Conservation (phyloP, 2,329 filamentous ascomycete genomes). For the Teratosphaeria zuluensis region DNA sequence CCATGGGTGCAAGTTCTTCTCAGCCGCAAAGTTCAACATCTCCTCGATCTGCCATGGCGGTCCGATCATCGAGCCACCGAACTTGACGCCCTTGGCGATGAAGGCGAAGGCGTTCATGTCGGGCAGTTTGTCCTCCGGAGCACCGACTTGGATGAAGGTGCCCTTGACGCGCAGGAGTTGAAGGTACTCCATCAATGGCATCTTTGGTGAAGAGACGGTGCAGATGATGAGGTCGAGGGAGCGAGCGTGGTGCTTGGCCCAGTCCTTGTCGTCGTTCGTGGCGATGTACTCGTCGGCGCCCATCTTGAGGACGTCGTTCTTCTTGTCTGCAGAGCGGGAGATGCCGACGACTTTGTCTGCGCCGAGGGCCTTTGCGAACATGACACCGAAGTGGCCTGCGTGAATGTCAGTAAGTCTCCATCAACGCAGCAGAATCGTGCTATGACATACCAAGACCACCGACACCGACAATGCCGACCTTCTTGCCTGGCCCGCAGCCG, state of each 20-base stretch:
- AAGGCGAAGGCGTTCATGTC: slow-evolving; percentile 48
- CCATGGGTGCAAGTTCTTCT: slow-evolving; percentile 50
- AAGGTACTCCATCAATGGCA: slow-evolving; percentile 56
- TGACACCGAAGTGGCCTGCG: slow-evolving; percentile 53
- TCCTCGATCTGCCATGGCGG: slow-evolving; percentile 47
- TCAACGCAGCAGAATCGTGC: not conserved
- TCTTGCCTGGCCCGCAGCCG: slow-evolving; percentile 59
- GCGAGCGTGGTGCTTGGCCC: slow-evolving; percentile 45
- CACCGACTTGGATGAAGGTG: slow-evolving; percentile 56
- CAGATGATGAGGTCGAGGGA: slow-evolving; percentile 51
- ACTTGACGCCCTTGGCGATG: slow-evolving; percentile 44
- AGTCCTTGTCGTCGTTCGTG: slow-evolving; percentile 47
- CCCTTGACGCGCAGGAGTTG: slow-evolving; percentile 50
- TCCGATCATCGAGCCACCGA: slow-evolving; percentile 33
- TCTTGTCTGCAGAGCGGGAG: slow-evolving; percentile 51
- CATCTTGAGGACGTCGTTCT: slow-evolving; percentile 49
- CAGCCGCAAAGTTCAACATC: slow-evolving; percentile 52
- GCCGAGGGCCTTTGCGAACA: slow-evolving; percentile 61
- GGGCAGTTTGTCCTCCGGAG: slow-evolving; percentile 50
- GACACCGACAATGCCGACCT: slow-evolving; percentile 61
- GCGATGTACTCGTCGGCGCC: slow-evolving; percentile 52
- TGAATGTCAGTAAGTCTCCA: not conserved
- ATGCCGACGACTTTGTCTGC: slow-evolving; percentile 57
- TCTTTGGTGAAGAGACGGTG: slow-evolving; percentile 48
- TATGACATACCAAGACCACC: slow-evolving; percentile 30